Percentiles rank a stretch among this genome's conserved stretches.
Evolutionary conservation across 495 filamentous ascomycete species (phyloP).

Genomic region (Neurospora tetraspora): DNA sequence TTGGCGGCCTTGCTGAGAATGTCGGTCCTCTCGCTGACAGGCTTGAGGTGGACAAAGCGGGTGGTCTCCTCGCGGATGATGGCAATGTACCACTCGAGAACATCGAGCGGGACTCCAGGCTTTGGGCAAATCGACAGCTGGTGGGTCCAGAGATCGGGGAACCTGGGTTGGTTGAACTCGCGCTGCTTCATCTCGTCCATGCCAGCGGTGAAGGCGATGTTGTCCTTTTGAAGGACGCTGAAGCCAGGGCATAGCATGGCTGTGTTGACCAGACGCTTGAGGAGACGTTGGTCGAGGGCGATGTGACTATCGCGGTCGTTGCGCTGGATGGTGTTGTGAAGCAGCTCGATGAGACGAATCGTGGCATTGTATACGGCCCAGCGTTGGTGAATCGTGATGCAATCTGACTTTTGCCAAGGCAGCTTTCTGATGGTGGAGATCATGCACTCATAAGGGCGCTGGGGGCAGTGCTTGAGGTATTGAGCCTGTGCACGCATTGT

Average conservation of each 20-base stretch:
- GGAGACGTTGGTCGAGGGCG: slow-evolving; percentile 41
- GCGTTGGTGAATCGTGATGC: slow-evolving; percentile 57
- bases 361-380: slow-evolving; percentile 45
- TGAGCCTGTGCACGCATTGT: slow-evolving; percentile 39
- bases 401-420: slow-evolving; percentile 55
- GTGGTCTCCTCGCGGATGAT: slow-evolving; percentile 40
- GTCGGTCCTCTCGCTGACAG: slow-evolving; percentile 16
- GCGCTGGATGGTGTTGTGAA: slow-evolving; percentile 9
- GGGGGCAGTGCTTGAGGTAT: slow-evolving; percentile 53
- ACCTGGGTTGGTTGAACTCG: slow-evolving; percentile 26
- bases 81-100: slow-evolving; percentile 44
- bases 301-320: slow-evolving; percentile 29
- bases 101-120: slow-evolving; percentile 28
- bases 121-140: slow-evolving; percentile 32
- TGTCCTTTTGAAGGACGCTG: slow-evolving; percentile 49
- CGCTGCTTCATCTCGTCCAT: slow-evolving; percentile 10
- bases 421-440: slow-evolving; percentile 68
- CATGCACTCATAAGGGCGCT: slow-evolving; percentile 66
- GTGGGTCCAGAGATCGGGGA: slow-evolving; percentile 30
- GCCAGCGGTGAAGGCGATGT: slow-evolving; percentile 26
- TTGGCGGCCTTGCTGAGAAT: slow-evolving; percentile 20
- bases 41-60: slow-evolving; percentile 8
- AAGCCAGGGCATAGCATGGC: slow-evolving; percentile 56
- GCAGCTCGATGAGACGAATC: slow-evolving; percentile 32
- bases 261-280: slow-evolving; percentile 47